phyloP scores from a whole-genome alignment of 2,329 filamentous ascomycete species.

The Geoglossum cookeanum region DNA sequence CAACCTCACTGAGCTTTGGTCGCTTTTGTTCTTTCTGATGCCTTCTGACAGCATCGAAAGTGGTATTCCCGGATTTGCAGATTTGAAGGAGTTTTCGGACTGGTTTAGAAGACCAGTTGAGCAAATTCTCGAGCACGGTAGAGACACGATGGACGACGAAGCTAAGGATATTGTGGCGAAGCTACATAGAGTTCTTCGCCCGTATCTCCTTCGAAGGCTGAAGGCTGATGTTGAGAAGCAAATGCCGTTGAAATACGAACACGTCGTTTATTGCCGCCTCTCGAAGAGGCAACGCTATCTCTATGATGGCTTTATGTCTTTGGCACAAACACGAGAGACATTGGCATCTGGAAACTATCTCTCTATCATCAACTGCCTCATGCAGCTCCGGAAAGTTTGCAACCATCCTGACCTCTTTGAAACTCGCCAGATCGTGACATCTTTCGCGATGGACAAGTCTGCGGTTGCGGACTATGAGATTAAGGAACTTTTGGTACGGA shows the following conservation, averaged over 20 bases:
- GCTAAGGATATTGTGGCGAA: conserved; percentile 81
- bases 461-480: conserved; percentile 54
- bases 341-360: conserved; percentile 87
- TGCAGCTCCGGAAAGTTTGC: conserved; percentile 95
- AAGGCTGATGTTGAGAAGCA: conserved; percentile 98
- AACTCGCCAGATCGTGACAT: conserved; percentile 89
- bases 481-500: conserved; percentile 51
- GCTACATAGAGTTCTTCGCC: conserved; percentile 80
- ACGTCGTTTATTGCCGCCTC: conserved; percentile 85
- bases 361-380: conserved; percentile 93
- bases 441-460: conserved; percentile 75
- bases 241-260: conserved; percentile 95
- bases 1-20: conserved; percentile 93
- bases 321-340: conserved; percentile 74
- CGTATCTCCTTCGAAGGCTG: conserved; percentile 73
- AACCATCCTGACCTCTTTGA: conserved; percentile 97
- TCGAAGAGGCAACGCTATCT: conserved; percentile 90
- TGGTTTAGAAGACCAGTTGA: conserved; percentile 93
- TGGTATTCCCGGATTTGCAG: conserved; percentile 75
- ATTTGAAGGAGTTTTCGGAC: conserved; percentile 86
- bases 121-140: conserved; percentile 86
- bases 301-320: conserved; percentile 89
- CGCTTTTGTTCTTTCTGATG: conserved; percentile 87
- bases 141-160: conserved; percentile 87
- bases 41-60: conserved; percentile 57